Evolutionary conservation across 2,329 filamentous ascomycete species (phyloP).

Genomic region (Pseudophaeomoniella oleicola): DNA sequence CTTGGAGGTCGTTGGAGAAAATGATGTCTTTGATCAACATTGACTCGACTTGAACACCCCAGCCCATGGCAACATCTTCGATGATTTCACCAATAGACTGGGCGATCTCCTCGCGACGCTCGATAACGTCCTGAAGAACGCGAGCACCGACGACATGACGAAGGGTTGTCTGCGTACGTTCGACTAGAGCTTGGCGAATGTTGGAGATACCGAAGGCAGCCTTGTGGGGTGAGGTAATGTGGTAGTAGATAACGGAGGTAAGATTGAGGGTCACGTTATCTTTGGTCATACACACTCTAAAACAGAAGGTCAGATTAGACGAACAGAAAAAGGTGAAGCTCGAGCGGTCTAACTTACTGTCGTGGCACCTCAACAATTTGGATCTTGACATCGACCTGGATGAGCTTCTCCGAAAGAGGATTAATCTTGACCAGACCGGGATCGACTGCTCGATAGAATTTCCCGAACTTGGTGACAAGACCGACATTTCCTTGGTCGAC

Average conservation of each 20-base stretch:
- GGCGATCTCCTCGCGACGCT: slow-evolving; percentile 93
- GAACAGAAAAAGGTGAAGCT: no score
- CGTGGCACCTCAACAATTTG: slow-evolving; percentile 92
- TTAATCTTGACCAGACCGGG: slow-evolving; percentile 96
- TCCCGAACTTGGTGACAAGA: slow-evolving; percentile 86
- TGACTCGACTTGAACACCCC: slow-evolving; percentile 92
- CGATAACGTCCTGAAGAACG: slow-evolving; percentile 93
- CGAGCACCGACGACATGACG: slow-evolving; percentile 93
- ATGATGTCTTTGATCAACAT: slow-evolving; percentile 99
- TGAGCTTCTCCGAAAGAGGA: slow-evolving; percentile 75
- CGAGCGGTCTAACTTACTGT: slow-evolving; percentile 45
- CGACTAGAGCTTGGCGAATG: slow-evolving; percentile 86
- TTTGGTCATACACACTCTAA: slow-evolving; percentile 89
- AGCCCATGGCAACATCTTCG: slow-evolving; percentile 81
- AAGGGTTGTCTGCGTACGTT: slow-evolving; percentile 94
- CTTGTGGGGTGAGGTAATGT: slow-evolving; percentile 89
- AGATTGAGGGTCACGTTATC: slow-evolving; percentile 92
- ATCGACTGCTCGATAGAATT: slow-evolving; percentile 88
- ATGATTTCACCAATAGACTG: slow-evolving; percentile 94
- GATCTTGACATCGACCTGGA: slow-evolving; percentile 96
- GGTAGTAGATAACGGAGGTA: slow-evolving; percentile 98
- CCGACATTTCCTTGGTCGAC: slow-evolving; percentile 90
- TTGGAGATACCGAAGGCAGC: slow-evolving; percentile 93
- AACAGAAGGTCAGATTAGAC: no score
- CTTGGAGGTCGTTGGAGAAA: slow-evolving; percentile 89